phyloP scores from a whole-genome alignment of 2,329 filamentous ascomycete genomes.

The Pseudogymnoascus sp. region DNA sequence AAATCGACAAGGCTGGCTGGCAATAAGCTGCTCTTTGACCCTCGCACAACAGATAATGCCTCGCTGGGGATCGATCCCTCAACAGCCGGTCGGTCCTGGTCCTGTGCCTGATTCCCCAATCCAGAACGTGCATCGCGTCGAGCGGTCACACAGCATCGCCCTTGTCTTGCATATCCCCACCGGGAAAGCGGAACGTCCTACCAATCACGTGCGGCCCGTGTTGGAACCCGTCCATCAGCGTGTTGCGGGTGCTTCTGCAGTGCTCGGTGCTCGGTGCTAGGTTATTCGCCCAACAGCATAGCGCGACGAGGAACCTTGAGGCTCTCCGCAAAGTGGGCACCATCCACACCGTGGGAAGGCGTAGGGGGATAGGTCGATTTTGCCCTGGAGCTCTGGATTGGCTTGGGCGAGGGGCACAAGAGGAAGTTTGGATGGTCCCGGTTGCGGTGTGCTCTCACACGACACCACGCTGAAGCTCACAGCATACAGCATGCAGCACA shows the following conservation, averaged over 20 bases:
- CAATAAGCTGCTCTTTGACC: not conserved
- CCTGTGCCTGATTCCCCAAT: slow-evolving; percentile 1
- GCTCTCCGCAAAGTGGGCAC: not conserved
- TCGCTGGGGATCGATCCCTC: not conserved
- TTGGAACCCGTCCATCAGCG: not conserved
- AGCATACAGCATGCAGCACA: not conserved
- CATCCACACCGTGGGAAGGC: not conserved
- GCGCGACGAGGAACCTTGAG: not conserved
- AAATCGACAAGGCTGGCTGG: not conserved
- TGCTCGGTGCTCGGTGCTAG: not conserved
- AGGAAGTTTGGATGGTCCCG: not conserved
- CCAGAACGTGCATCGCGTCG: not conserved
- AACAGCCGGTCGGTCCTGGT: not conserved
- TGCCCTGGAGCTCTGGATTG: not conserved
- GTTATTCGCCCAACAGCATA: not conserved
- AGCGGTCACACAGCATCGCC: not conserved
- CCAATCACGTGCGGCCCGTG: not conserved
- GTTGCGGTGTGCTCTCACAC: not conserved
- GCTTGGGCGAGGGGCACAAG: not conserved
- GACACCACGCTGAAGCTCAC: not conserved
- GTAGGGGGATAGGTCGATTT: not conserved
- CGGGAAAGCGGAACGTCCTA: not conserved
- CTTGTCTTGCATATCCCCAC: not conserved
- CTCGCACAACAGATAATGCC: not conserved
- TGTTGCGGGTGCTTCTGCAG: not conserved